Conservation (phyloP, 306 rosid species). For the Carpinus fangiana region DNA sequence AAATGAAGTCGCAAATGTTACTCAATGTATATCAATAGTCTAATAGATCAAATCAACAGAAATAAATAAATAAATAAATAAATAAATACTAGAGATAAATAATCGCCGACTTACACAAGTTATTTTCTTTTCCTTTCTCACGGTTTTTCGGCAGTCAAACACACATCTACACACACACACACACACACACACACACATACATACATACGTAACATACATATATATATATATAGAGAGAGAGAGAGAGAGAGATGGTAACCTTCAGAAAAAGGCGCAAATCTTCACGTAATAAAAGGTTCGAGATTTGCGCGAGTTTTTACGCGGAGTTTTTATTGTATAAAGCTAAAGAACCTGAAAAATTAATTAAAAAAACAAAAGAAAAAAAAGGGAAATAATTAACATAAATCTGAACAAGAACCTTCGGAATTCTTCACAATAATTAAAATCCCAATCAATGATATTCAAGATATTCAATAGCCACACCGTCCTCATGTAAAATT, state of each 20-base stretch:
- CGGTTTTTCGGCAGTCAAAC: not conserved
- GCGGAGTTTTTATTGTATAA: not conserved
- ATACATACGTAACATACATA: too few species aligned
- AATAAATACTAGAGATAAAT: not conserved
- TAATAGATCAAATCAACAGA: not conserved
- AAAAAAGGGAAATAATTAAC: not conserved
- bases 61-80: not conserved
- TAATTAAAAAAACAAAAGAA: not conserved
- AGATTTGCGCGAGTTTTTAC: conserved; percentile 14
- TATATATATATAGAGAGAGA: not conserved
- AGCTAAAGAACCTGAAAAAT: not conserved
- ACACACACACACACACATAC: too few species aligned
- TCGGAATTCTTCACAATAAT: not conserved
- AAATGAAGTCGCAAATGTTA: not conserved
- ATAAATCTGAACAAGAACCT: not conserved
- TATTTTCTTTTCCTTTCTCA: not conserved
- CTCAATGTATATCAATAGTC: not conserved
- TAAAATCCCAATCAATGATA: not conserved
- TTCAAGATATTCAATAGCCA: not conserved
- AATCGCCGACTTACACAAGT: not conserved
- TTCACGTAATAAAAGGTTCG: not conserved
- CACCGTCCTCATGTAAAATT: not conserved
- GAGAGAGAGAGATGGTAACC: not conserved
- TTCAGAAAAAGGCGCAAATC: conserved; percentile 15
- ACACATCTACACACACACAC: not conserved